phyloP scores from a whole-genome alignment of 768 basidiomycete genomes.

The Rubroboletus pulcherrimus region DNA sequence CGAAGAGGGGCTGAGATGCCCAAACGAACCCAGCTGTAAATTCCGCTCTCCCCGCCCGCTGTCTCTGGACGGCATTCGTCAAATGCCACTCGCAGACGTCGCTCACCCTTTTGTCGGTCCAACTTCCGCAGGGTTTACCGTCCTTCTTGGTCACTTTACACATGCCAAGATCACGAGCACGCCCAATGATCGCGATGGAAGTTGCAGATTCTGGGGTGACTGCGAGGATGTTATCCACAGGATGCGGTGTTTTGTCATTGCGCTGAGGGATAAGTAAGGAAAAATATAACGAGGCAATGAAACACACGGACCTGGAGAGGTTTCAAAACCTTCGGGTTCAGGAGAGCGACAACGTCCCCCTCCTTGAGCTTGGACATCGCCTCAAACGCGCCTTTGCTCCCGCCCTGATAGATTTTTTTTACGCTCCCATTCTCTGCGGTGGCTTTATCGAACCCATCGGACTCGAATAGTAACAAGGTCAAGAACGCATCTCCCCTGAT shows the following conservation, averaged over 20 bases:
- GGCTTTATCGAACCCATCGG: conserved; percentile 64
- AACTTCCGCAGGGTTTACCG: conserved; percentile 76
- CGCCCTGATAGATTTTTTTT: conserved; percentile 76
- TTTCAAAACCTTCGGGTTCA: conserved; percentile 85
- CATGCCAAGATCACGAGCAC: conserved; percentile 82
- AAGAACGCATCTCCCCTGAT: conserved; percentile 82
- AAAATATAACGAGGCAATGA: neutral
- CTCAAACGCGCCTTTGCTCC: conserved; percentile 92
- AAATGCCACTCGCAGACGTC: conserved; percentile 93
- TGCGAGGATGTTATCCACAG: conserved; percentile 77
- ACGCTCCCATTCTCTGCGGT: conserved; percentile 47
- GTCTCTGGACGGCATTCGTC: conserved; percentile 70
- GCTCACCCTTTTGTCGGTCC: conserved; percentile 87
- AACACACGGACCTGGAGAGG: conserved; percentile 66
- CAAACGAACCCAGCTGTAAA: conserved; percentile 72
- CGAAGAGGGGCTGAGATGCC: neutral
- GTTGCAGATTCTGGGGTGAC: conserved; percentile 80
- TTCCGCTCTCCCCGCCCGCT: conserved; percentile 76
- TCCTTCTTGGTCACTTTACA: conserved; percentile 77
- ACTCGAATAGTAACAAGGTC: conserved; percentile 83
- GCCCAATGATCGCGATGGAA: conserved; percentile 81
- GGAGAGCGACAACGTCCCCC: conserved; percentile 85
- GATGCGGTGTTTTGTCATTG: conserved; percentile 58
- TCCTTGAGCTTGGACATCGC: conserved; percentile 78
- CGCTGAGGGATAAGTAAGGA: conserved; percentile 12